phyloP scores from a whole-genome alignment of 495 filamentous ascomycete genomes.

The Penicillium mononematosum region DNA sequence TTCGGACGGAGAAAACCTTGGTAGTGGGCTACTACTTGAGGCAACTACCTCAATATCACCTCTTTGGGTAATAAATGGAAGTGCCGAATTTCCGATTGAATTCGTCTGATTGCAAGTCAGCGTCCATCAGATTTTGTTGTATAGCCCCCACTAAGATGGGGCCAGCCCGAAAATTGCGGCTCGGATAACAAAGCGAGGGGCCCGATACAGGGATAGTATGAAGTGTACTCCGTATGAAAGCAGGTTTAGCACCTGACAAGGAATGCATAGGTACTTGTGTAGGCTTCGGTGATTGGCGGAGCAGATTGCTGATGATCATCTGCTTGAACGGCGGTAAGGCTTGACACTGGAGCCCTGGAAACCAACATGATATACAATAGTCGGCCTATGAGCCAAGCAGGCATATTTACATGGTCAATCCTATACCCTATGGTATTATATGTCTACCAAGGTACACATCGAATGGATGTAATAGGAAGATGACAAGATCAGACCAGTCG shows the following conservation, averaged over 20 bases:
- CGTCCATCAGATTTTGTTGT: conserved; percentile 1
- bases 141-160: neutral
- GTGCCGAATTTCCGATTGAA: conserved; percentile 2
- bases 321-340: neutral
- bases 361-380: neutral
- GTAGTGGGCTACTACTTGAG: neutral
- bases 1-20: neutral
- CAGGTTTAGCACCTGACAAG: neutral
- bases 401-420: neutral
- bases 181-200: conserved; percentile 19
- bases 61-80: neutral
- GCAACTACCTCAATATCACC: neutral
- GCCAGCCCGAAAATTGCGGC: conserved; percentile 24
- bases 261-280: neutral
- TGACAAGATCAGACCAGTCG: neutral
- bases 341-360: neutral
- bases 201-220: conserved; percentile 24
- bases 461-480: neutral
- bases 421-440: neutral
- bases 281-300: conserved; percentile 1
- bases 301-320: conserved; percentile 1
- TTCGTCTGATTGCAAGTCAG: neutral
- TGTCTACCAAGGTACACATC: neutral
- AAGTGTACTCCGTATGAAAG: conserved; percentile 14
- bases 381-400: neutral